Evolutionary conservation across 140 eudicot species (phyloP).

Genomic region (Erigeron philadelphicus): DNA sequence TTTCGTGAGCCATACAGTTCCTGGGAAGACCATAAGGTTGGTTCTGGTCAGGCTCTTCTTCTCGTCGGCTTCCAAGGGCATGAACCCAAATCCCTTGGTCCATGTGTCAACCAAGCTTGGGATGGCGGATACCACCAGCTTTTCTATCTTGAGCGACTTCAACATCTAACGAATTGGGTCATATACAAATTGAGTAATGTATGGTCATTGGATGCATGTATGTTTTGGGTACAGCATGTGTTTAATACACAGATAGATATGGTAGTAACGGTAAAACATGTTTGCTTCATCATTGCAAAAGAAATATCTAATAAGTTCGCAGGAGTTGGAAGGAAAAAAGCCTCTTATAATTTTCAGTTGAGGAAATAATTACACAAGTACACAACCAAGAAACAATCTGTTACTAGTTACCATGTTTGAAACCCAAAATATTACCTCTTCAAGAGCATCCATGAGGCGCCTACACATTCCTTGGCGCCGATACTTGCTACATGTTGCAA

Average conservation of each 20-base stretch:
- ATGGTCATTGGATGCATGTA: too few species aligned
- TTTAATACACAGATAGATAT: neutral
- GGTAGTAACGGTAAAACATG: neutral
- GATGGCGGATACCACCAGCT: conserved; percentile 80
- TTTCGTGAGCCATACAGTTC: conserved; percentile 84
- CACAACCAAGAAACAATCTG: conserved; percentile 7
- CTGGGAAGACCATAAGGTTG: conserved; percentile 92
- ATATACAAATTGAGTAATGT: neutral
- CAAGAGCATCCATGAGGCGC: conserved; percentile 65
- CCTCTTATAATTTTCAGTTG: neutral
- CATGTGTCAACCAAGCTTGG: conserved; percentile 85
- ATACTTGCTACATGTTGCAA: conserved; percentile 85
- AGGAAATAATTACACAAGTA: neutral
- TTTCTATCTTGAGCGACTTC: conserved; percentile 70
- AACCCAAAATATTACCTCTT: conserved; percentile 49
- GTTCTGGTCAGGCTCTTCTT: conserved; percentile 49
- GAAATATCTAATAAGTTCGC: too few species aligned
- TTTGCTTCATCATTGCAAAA: neutral
- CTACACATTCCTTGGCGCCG: conserved; percentile 98
- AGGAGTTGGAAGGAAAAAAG: neutral
- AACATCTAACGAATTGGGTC: conserved; percentile 49
- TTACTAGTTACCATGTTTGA: neutral
- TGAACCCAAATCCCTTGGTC: conserved; percentile 83
- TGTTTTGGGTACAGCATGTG: too few species aligned
- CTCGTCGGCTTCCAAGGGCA: conserved; percentile 70